Conservation (phyloP, 768 basidiomycete genomes). For the Butyriboletus loyo region DNA sequence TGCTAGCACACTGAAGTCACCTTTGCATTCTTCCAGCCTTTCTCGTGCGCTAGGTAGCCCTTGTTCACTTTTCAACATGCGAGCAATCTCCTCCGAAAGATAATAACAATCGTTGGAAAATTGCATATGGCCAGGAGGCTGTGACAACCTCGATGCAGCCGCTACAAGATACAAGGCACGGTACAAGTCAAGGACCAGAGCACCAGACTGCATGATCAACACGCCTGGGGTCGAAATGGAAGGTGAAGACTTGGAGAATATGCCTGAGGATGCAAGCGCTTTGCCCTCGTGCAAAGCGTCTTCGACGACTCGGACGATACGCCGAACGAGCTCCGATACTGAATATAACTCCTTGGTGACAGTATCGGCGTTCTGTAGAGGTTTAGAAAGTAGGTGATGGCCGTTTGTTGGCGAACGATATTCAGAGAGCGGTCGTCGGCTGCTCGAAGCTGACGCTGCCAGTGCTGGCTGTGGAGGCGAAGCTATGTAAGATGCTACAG, state of each 20-base stretch:
- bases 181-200: conserved; percentile 72
- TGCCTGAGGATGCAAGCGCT: conserved; percentile 54
- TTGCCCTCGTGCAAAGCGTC: conserved; percentile 65
- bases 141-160: conserved; percentile 45
- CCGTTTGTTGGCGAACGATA: conserved; percentile 20
- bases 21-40: conserved; percentile 49
- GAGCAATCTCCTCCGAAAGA: conserved; percentile 49
- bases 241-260: conserved; percentile 40
- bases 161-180: conserved; percentile 74
- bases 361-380: conserved; percentile 13
- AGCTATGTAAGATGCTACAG: conserved; percentile 22
- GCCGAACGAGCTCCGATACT: conserved; percentile 56
- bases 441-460: conserved; percentile 54
- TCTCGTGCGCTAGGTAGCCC: conserved; percentile 36
- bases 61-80: conserved; percentile 28
- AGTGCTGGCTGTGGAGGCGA: conserved; percentile 28
- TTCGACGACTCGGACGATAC: conserved; percentile 54
- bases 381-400: conserved; percentile 16
- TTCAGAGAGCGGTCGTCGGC: conserved; percentile 40
- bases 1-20: conserved; percentile 51
- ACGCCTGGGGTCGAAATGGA: conserved; percentile 44
- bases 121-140: conserved; percentile 59
- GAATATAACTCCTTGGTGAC: conserved; percentile 48
- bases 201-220: conserved; percentile 57
- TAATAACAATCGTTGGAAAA: conserved; percentile 83